phyloP scores from a whole-genome alignment of 306 rosid genomes.

The Lathyrus oleraceus region DNA sequence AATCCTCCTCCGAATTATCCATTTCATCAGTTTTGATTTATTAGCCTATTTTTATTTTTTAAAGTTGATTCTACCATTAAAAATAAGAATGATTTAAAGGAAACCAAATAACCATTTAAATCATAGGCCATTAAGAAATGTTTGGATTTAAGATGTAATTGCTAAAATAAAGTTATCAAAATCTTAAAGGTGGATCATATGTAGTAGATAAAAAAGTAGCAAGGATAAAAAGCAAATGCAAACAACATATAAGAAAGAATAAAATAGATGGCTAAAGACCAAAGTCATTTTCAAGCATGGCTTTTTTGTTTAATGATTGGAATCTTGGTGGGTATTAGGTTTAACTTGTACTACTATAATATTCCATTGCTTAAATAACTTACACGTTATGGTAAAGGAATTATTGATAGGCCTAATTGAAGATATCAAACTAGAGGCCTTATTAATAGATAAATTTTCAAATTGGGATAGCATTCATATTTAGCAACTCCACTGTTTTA shows the following conservation, averaged over 20 bases:
- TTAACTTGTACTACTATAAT: neutral
- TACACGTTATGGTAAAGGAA: conserved; percentile 2
- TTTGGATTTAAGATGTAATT: no score
- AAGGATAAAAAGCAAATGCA: neutral
- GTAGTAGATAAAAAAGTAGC: neutral
- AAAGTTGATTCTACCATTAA: no score
- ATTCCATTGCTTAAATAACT: conserved; percentile 18
- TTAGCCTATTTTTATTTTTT: no score
- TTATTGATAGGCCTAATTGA: neutral
- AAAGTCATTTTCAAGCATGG: conserved; percentile 29
- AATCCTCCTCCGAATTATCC: no score
- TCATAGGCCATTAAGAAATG: no score
- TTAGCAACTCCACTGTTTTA: conserved; percentile 1
- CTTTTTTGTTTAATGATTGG: conserved; percentile 4
- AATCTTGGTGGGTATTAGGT: neutral
- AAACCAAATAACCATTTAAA: no score
- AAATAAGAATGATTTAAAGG: no score
- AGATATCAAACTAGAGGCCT: conserved; percentile 12
- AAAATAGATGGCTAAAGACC: neutral
- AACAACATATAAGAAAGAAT: neutral
- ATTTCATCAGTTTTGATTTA: no score
- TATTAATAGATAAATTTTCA: conserved; percentile 4
- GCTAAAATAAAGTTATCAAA: no score
- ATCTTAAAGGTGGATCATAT: no score
- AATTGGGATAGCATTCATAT: conserved; percentile 21